A percentile compares a stretch with the other conserved stretches of the same genome.
phyloP scores from a whole-genome alignment of 2,329 filamentous ascomycete species.

The Cladophialophora carrionii region DNA sequence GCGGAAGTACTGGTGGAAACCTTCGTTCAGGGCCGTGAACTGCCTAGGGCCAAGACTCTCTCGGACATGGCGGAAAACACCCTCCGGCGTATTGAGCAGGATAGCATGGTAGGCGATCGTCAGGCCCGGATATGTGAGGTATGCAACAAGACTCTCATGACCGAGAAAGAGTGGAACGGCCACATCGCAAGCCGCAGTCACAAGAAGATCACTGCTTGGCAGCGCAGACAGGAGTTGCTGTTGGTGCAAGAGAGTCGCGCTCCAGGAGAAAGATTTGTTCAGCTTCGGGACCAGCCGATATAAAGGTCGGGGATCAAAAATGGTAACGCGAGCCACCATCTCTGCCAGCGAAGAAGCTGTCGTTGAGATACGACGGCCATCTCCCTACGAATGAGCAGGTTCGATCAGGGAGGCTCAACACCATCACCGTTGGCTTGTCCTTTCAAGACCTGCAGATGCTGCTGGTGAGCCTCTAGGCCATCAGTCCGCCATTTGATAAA shows the following conservation, averaged over 20 bases:
- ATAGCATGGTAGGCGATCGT: slow-evolving; percentile 50
- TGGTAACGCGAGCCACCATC: not conserved
- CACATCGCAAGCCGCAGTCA: slow-evolving; percentile 63
- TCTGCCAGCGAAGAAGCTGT: not conserved
- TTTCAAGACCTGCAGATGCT: not conserved
- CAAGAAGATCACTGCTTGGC: slow-evolving; percentile 50
- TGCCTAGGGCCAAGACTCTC: slow-evolving; percentile 63
- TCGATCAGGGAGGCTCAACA: slow-evolving; percentile 6
- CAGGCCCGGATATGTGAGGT: slow-evolving; percentile 67
- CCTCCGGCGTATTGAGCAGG: slow-evolving; percentile 60
- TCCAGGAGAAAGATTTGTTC: not conserved
- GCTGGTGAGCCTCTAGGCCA: slow-evolving; percentile 25
- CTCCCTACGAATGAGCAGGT: not conserved
- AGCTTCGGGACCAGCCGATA: not conserved
- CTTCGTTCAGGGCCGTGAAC: slow-evolving; percentile 63
- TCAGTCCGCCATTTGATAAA: slow-evolving; percentile 72
- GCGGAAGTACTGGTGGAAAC: slow-evolving; percentile 64
- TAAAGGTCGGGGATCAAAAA: not conserved
- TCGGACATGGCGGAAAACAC: slow-evolving; percentile 61
- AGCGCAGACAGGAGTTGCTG: slow-evolving; percentile 24
- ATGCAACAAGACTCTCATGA: slow-evolving; percentile 64
- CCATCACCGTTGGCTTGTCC: not conserved
- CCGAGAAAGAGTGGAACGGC: slow-evolving; percentile 60
- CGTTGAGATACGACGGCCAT: not conserved
- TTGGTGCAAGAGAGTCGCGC: not conserved